These are phyloP conservation scores for Coemansia asiatica DNA, from an alignment of 192 early-diverging fungal genomes.

Conservation along the genomic window DNA sequence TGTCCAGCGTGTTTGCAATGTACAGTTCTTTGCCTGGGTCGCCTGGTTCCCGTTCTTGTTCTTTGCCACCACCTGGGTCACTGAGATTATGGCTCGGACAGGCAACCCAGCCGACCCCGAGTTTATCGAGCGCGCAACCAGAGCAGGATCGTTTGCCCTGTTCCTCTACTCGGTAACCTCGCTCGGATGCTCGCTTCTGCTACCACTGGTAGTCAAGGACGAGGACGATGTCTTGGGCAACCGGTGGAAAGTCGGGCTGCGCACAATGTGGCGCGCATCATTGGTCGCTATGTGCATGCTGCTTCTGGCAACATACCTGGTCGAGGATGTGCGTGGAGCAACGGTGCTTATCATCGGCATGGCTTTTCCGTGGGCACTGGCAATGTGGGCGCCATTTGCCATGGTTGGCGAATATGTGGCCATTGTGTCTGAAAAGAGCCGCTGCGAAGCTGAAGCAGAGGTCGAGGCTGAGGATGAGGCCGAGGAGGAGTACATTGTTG, in stretches of 20 bases:
- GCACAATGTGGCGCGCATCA: constrained; percentile 69
- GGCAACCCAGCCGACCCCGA: constrained; percentile 33
- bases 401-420: constrained; percentile 71
- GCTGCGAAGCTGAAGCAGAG: background rate
- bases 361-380: constrained; percentile 85
- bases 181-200: constrained; percentile 49
- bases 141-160: constrained; percentile 85
- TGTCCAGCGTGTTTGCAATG: constrained; percentile 81
- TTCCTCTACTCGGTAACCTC: constrained; percentile 79
- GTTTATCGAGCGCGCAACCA: constrained; percentile 62
- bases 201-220: constrained; percentile 38
- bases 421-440: constrained; percentile 18
- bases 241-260: constrained; percentile 33
- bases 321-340: constrained; percentile 60
- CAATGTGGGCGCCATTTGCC: constrained; percentile 90
- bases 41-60: constrained; percentile 98
- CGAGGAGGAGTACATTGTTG: constrained; percentile 34
- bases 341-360: constrained; percentile 67
- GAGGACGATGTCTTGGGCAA: background rate
- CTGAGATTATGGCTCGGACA: constrained; percentile 36
- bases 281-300: constrained; percentile 65
- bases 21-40: constrained; percentile 95
- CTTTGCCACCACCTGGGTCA: constrained; percentile 67
- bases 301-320: constrained; percentile 68
- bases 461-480: constrained; percentile 12